phyloP scores from a whole-genome alignment of 177 flowering plant species.

The Vitis hybrid region DNA sequence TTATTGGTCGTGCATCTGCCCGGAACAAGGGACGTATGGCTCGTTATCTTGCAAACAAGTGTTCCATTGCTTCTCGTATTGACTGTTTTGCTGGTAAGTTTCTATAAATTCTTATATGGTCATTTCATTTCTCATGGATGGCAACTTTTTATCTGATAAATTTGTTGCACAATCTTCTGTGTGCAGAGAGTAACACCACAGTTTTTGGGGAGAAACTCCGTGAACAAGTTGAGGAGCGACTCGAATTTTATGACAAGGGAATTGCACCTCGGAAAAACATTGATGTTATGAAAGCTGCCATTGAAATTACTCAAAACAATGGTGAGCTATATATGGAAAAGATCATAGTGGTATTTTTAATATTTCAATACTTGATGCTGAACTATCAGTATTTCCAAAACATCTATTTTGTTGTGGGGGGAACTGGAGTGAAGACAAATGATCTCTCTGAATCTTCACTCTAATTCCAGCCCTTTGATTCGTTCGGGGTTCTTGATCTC shows the following conservation, averaged over 20 bases:
- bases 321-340: slow-evolving; percentile 25
- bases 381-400: not conserved
- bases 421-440: not conserved
- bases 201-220: slow-evolving; percentile 91
- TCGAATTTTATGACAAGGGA: slow-evolving; percentile 98
- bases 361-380: not conserved
- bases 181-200: slow-evolving; percentile 57
- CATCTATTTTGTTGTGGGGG: not conserved
- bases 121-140: not conserved
- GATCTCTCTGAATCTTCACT: no score
- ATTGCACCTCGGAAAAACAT: slow-evolving; percentile 95
- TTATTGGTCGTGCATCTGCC: slow-evolving; percentile 96
- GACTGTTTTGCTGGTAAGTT: slow-evolving; percentile 84
- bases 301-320: slow-evolving; percentile 44
- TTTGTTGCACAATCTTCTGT: slow-evolving; percentile 4
- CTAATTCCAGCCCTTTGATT: no score
- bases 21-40: slow-evolving; percentile 95
- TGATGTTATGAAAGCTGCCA: slow-evolving; percentile 92
- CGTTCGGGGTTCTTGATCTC: no score
- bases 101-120: not conserved
- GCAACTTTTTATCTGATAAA: not conserved
- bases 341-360: not conserved
- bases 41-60: slow-evolving; percentile 97
- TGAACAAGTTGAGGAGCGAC: slow-evolving; percentile 95
- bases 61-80: slow-evolving; percentile 96